Conservation (phyloP, 768 basidiomycete genomes). For the Leccinum fibrillosum region DNA sequence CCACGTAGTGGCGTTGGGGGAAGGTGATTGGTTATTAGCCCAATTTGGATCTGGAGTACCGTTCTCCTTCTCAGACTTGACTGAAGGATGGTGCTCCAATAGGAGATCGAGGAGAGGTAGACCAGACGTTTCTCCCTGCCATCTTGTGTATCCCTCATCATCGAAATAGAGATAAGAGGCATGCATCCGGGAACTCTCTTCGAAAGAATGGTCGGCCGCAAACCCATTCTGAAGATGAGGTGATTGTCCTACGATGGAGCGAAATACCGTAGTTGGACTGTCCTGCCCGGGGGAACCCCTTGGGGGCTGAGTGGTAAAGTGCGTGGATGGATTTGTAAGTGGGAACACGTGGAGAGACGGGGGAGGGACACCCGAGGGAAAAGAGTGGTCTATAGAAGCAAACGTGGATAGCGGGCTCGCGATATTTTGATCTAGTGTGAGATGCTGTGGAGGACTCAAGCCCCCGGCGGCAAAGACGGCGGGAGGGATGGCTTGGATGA, state of each 20-base stretch:
- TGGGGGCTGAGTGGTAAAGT: constrained; percentile 54
- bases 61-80: constrained; percentile 34
- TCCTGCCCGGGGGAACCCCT: constrained; percentile 44
- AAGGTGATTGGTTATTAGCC: constrained; percentile 30
- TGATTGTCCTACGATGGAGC: constrained; percentile 38
- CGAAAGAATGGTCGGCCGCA: constrained; percentile 44
- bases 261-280: constrained; percentile 42
- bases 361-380: constrained; percentile 65
- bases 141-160: constrained; percentile 82
- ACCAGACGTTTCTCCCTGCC: constrained; percentile 93
- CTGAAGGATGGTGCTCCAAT: constrained; percentile 60
- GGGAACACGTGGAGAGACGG: constrained; percentile 76
- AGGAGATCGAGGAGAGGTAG: constrained; percentile 84
- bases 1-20: constrained; percentile 51
- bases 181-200: constrained; percentile 61
- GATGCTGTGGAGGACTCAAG: constrained; percentile 31
- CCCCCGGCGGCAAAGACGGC: constrained; percentile 71
- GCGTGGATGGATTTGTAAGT: constrained; percentile 76
- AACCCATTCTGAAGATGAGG: constrained; percentile 23
- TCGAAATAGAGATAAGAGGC: constrained; percentile 85
- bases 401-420: constrained; percentile 37
- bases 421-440: constrained; percentile 32
- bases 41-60: constrained; percentile 26
- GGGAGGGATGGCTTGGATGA: constrained; percentile 82
- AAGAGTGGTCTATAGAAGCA: constrained; percentile 38